These are phyloP conservation scores for Solanum piurae DNA, from an alignment of 257 asterid species.

Conservation along the genomic window DNA sequence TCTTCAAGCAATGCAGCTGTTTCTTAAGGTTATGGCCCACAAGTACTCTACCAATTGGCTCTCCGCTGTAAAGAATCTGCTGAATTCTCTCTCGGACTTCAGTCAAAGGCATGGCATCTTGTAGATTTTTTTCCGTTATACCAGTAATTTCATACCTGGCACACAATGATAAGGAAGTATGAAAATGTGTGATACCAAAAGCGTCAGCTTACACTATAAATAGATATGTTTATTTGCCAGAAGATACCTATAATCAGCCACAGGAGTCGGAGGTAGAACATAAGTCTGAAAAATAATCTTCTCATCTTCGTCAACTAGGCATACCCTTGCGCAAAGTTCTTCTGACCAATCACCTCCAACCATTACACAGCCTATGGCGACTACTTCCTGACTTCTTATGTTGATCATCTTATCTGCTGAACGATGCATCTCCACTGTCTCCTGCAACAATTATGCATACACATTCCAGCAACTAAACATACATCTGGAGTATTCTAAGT, in stretches of 20 bases:
- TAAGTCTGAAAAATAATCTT: conserved; percentile 32
- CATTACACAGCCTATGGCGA: no score
- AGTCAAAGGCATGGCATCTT: no score
- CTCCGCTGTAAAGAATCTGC: conserved; percentile 23
- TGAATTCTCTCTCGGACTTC: no score
- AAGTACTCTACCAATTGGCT: conserved; percentile 34
- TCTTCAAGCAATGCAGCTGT: conserved; percentile 24
- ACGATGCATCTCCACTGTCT: no score
- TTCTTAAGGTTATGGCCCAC: conserved; percentile 38
- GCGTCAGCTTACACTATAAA: no score
- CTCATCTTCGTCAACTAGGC: no score
- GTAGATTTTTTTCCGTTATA: background rate
- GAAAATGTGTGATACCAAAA: background rate
- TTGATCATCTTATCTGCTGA: no score
- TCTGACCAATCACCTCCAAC: no score
- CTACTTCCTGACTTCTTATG: no score
- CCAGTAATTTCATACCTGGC: conserved; percentile 43
- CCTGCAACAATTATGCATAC: no score
- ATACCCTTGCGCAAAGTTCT: no score
- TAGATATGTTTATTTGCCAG: no score
- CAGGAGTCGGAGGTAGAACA: conserved; percentile 32
- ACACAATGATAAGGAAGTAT: background rate
- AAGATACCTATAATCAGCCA: conserved; percentile 9
- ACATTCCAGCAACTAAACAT: background rate
- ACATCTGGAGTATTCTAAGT: background rate